Base-by-base conservation (phyloP, 306 rosid genomes). In the Prunus armeniaca region DNA sequence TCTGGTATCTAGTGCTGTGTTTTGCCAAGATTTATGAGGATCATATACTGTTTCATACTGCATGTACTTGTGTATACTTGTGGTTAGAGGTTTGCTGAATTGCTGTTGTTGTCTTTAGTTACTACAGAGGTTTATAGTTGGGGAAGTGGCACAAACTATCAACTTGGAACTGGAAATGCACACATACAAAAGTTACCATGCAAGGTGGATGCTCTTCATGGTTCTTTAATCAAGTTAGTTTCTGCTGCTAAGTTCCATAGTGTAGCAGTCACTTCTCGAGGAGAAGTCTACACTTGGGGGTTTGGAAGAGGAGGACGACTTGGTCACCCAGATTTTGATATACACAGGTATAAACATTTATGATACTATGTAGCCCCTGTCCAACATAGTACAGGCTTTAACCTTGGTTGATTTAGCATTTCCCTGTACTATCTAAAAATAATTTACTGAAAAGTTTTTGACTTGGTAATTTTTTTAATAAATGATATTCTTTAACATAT, bases 271-370 rank as follows among this genome's bases (percentile, higher is more conserved):
- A 92, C 89, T 78, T 82, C 86, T 69, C 78, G 18, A 57, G 98
- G 98, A 76, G 89, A 90, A 83, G 91, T 95, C 74, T 95, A 84
- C 79, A 89, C 97, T 60, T 95, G 99, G 98, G 98, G 98, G 71
- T 95, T 95, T 87, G 98, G 98, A 80, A 86, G 98, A 74, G 98
- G 98, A 3, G 98, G 98, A 2, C 92, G 98, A 58, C 92, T 95
- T 57, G 98, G 98, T 69, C 98, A 95, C 75, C 97, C 98, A 10
- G 98, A 95, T 81, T 95, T 95, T 80, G 97, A 95, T 76, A 95
- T 95, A 77, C 98, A 95, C 88, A 92, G 97, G 98, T 95, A 89
- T 27, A 61, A 58, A 34, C 28, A 27, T 58, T 2, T 34, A 47
- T 61, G 43, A 67, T 47, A 22, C 12, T 27, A 30, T 11, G 19